Base-by-base conservation (phyloP, 148 eudicot species). In the Limonium bicolor region DNA sequence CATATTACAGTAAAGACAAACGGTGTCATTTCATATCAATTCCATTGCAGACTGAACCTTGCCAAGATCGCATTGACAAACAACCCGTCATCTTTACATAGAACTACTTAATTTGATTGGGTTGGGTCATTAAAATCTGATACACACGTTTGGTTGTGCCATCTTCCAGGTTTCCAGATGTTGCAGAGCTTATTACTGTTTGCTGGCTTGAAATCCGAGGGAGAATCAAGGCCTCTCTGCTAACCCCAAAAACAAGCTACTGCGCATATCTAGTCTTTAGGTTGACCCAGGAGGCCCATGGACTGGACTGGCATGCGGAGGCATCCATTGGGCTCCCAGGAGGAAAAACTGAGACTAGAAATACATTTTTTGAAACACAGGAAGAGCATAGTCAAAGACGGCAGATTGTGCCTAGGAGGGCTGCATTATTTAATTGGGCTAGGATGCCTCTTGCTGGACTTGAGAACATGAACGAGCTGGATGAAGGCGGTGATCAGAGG, bases 131-230 rank as follows among this genome's bases (percentile, higher is more conserved):
- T 31, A 0, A 27, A 12, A 5, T 19, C 11, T 1, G 11, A 9
- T 20, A 11, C 14, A 5, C 7, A 19, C 3, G n/a, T 26, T 13
- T 15, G 17, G 17, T 12, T 36, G 27, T 20, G 9, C 46, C n/a
- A n/a, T n/a, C n/a, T n/a, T n/a, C n/a, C n/a, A 80, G 90, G 68
- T 76, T 80, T 54, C 23, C 61, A 0, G 77, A 80, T 51, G 80
- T 73, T 29, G 77, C 66, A 4, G 72, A 76, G 65, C 77, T 80
- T 20, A 14, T 50, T 2, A 12, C 51, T 16, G 90, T 80, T 4
- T 72, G 74, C 50, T 69, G 80, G 83, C 68, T 80, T 53, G 90
- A 76, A 46, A 68, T 80, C 27, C 33, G 36, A 7, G 80, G 77
- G 11, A 62, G 45, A 39, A 53, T 73, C 13, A 53, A 52, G 15